Evolutionary conservation across 78 protist genomes (phyloP).

Genomic region (Pigoraptor vietnamica): DNA sequence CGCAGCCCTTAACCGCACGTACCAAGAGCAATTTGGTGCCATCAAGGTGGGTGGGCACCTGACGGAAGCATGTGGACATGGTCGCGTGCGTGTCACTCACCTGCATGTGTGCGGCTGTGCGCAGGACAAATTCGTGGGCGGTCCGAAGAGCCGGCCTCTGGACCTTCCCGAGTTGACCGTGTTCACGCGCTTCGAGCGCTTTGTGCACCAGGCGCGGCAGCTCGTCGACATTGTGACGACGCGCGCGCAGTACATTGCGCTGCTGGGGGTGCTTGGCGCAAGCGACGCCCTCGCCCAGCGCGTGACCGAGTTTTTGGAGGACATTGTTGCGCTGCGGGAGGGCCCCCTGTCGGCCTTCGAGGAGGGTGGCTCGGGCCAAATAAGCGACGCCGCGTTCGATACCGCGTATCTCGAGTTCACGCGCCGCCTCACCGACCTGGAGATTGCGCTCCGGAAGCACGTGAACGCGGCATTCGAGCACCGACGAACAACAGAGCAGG

Average conservation of each 20-base stretch:
- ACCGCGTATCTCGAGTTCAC: constrained; percentile 54
- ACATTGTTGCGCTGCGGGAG: background rate
- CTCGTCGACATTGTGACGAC: background rate
- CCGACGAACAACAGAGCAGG: constrained; percentile 19
- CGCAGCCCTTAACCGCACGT: background rate
- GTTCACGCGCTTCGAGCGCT: background rate
- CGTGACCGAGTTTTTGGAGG: background rate
- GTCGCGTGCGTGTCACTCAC: background rate
- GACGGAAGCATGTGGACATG: too few species aligned
- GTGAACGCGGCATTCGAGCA: constrained; percentile 53
- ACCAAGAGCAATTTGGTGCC: background rate
- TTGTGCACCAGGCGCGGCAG: background rate
- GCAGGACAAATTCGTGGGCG: background rate
- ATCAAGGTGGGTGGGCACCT: too few species aligned
- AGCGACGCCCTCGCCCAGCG: background rate
- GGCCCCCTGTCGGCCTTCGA: background rate
- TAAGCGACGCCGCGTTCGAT: constrained; percentile 34
- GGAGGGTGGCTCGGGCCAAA: background rate
- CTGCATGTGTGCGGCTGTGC: background rate
- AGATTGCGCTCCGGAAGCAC: constrained; percentile 36
- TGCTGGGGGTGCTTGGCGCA: background rate
- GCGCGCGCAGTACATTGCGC: background rate
- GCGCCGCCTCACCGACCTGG: constrained; percentile 36
- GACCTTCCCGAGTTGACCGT: background rate
- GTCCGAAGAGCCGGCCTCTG: background rate